Conservation (phyloP, 1,284 basidiomycete species). For the Xanthoconium separans region DNA sequence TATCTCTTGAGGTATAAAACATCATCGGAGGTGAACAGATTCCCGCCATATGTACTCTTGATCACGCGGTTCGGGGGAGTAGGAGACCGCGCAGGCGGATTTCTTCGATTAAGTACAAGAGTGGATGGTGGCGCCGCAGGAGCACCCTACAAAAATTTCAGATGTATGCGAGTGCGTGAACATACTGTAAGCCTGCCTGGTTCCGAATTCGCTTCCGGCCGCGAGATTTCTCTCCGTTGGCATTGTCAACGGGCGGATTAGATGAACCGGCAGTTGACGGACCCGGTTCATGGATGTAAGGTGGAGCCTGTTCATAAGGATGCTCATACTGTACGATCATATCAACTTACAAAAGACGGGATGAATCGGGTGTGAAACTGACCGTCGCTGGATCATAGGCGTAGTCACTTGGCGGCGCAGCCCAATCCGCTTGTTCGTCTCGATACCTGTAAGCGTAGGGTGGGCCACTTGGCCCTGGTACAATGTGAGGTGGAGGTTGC, state of each 20-base stretch:
- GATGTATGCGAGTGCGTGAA: slow-evolving; percentile 4
- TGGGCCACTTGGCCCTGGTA: slow-evolving; percentile 37
- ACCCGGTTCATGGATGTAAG: slow-evolving; percentile 51
- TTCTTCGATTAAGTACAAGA: slow-evolving; percentile 59
- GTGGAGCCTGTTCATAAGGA: slow-evolving; percentile 42
- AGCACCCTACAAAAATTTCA: slow-evolving; percentile 37
- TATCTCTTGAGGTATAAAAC: slow-evolving; percentile 77
- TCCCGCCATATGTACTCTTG: slow-evolving; percentile 83
- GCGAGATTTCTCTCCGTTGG: slow-evolving; percentile 41
- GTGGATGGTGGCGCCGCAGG: slow-evolving; percentile 63
- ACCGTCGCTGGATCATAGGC: slow-evolving; percentile 51
- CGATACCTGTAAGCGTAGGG: slow-evolving; percentile 58
- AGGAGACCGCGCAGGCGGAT: slow-evolving; percentile 71
- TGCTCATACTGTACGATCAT: slow-evolving; percentile 39
- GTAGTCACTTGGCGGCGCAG: slow-evolving; percentile 46
- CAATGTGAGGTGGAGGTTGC: slow-evolving; percentile 47
- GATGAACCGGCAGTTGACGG: slow-evolving; percentile 41
- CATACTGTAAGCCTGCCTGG: slow-evolving; percentile 39
- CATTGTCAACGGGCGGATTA: slow-evolving; percentile 20
- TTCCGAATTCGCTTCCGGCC: slow-evolving; percentile 65
- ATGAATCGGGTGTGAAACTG: slow-evolving; percentile 19
- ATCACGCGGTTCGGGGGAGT: slow-evolving; percentile 78
- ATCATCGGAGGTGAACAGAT: slow-evolving; percentile 78
- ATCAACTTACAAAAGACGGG: slow-evolving; percentile 5
- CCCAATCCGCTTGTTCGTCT: slow-evolving; percentile 56